Base-by-base conservation (phyloP, 1,284 basidiomycete species). In the Filobasidium uniguttulatum region DNA sequence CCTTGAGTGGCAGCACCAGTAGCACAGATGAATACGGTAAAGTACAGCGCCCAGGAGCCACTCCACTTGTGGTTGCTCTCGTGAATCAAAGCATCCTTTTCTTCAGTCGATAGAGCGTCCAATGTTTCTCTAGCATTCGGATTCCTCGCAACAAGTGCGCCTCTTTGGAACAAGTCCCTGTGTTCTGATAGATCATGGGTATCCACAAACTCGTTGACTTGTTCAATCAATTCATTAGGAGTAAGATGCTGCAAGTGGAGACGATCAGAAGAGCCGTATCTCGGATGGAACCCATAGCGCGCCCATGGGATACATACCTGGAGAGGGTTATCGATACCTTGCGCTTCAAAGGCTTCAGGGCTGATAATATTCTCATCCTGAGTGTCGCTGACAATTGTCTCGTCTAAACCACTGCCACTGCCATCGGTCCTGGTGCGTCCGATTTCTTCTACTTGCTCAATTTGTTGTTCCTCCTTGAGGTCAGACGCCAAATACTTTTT, bases 101-200 rank as follows among this genome's bases (percentile, higher is more conserved):
- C 85, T 5, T 77, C 77, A 8, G 77, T 75, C 12, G 65, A 66
- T 33, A 89, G 76, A 37, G 77, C 65, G 17, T 73, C 57, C 26
- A 83, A 59, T 1, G 54, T 60, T 36, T 80, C 76, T 59, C 80
- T 81, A 10, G 75, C 59, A 59, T 58, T 31, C 0, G 75, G 73
- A 45, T 78, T 71, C 55, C 79, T 77, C 0, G 81, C 80, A 35
- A 82, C 65, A 20, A 82, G 70, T 0, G 81, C 81, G 12, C 78
- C 81, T 60, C 78, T 78, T 58, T 47, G 14, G 37, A 40, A 40
- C 17, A 40, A 12, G 17, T 40, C 37, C 22, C 37, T 17, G 14
- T 40, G 37, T 22, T 40, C 37, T 12, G 37, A 3, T 4, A 40
- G 22, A 22, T 14, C 37, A 22, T 40, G 23, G 5, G 19, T 22